Base-by-base conservation (phyloP, 225 moss, liverwort and hornwort species). In the Climacium dendroides region DNA sequence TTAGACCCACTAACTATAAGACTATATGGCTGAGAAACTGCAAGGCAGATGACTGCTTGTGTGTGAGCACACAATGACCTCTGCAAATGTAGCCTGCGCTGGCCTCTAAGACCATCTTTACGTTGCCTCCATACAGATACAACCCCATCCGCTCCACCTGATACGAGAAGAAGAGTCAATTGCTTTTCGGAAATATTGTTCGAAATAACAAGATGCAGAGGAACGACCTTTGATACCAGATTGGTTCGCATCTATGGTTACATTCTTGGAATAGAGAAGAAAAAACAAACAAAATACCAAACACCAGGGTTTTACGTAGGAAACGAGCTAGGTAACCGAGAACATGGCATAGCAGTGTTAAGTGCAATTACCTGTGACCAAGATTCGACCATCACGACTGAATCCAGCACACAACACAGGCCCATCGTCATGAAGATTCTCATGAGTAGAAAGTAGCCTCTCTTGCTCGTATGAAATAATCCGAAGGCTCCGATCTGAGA, bases 1-100 rank as follows among this genome's bases (percentile, higher is more conserved):
- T 89, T 87, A 75, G 97, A 97, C 37, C 97, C 97, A 91, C 95
- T 96, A 34, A 97, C 97, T 81, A 97, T 92, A 75, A 97, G 91
- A 91, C 96, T 97, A 85, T 96, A 97, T 57, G 97, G 97, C 84
- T 97, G 97, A 82, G 95, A 97, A 48, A 97, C 97, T 29, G 95
- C 94, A 57, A 97, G 91, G 89, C 97, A 97, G 74, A 96, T 94
- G 62, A 97, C 94, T 45, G 90, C 81, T 87, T 91, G 93, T 30
- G 94, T 96, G 89, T 97, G 97, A 60, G 94, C 97, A 91, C 96
- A 97, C 79, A 95, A 91, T 64, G 96, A 92, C 86, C 91, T 94
- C 82, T 96, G 91, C 80, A 96, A 87, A 89, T 97, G 96, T 72
- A 97, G 89, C 89, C 92, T 87, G 59, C 92, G 89, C 82, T 92